These are phyloP conservation scores for Nicotiana rustica DNA, from an alignment of 305 asterid genomes.

Conservation along the genomic window DNA sequence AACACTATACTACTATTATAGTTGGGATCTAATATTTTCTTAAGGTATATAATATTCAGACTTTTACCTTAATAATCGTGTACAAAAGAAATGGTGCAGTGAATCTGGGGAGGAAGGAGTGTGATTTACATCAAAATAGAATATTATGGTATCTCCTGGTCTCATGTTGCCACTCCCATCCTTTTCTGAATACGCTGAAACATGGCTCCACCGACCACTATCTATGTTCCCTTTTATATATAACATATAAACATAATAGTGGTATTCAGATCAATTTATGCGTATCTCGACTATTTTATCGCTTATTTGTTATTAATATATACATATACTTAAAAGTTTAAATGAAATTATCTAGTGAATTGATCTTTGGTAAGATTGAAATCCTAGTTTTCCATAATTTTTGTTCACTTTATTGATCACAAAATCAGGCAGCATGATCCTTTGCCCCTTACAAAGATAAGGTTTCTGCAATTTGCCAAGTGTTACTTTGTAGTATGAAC, in stretches of 20 bases:
- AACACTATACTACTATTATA: no score
- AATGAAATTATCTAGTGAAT: neutral
- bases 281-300: neutral
- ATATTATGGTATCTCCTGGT: neutral
- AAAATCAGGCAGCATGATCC: constrained; percentile 20
- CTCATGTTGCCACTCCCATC: constrained; percentile 14
- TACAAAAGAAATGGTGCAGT: neutral
- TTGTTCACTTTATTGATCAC: neutral
- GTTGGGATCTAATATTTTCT: neutral
- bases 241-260: no score
- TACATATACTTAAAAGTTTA: neutral
- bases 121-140: constrained; percentile 11
- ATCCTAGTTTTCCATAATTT: no score
- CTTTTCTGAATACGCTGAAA: neutral
- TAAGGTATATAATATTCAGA: neutral
- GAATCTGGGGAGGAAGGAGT: neutral
- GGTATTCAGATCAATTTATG: neutral
- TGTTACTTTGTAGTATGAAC: constrained; percentile 10
- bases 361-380: no score
- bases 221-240: no score
- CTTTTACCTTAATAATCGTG: neutral
- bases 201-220: constrained; percentile 22
- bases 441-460: constrained; percentile 32
- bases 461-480: constrained; percentile 37
- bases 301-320: no score